These are phyloP conservation scores for Colletotrichum graminicola DNA, from an alignment of 2,329 filamentous ascomycete species.

Conservation along the genomic window DNA sequence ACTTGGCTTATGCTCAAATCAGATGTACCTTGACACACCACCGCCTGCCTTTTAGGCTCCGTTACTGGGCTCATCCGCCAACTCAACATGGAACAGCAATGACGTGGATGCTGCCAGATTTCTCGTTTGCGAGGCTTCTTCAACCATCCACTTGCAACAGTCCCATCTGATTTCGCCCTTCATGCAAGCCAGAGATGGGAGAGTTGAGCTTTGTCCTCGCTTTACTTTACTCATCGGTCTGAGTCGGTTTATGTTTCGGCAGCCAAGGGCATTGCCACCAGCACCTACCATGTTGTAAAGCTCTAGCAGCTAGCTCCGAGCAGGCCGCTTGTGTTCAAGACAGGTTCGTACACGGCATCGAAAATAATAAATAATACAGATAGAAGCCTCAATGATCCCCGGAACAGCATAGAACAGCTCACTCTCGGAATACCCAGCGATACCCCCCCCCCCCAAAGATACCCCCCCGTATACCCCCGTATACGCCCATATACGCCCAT, in stretches of 20 bases:
- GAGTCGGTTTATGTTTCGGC: constrained; percentile 39
- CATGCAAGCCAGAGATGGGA: constrained; percentile 37
- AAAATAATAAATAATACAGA: constrained; percentile 42
- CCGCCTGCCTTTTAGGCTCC: constrained; percentile 15
- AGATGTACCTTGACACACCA: constrained; percentile 32
- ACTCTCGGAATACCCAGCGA: constrained; percentile 39
- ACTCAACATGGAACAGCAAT: constrained; percentile 39
- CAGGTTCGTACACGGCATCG: not conserved
- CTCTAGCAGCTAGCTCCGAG: constrained; percentile 35
- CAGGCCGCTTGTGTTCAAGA: constrained; percentile 28
- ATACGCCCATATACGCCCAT: not conserved
- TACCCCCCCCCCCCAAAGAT: constrained; percentile 24
- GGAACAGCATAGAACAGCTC: constrained; percentile 38
- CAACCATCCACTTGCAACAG: constrained; percentile 32
- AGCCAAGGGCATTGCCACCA: constrained; percentile 37
- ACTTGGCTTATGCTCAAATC: constrained; percentile 37
- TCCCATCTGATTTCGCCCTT: constrained; percentile 38
- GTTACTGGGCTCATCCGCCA: constrained; percentile 24
- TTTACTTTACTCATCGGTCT: constrained; percentile 31
- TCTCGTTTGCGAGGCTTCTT: constrained; percentile 25
- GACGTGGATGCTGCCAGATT: constrained; percentile 31
- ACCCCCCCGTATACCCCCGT: constrained; percentile 24
- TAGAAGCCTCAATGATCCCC: constrained; percentile 13
- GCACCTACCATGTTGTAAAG: constrained; percentile 42
- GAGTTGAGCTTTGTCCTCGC: constrained; percentile 41